Evolutionary conservation across 805 yeast species (phyloP).

Genomic region (Kluyveromyces dobzhanskii): DNA sequence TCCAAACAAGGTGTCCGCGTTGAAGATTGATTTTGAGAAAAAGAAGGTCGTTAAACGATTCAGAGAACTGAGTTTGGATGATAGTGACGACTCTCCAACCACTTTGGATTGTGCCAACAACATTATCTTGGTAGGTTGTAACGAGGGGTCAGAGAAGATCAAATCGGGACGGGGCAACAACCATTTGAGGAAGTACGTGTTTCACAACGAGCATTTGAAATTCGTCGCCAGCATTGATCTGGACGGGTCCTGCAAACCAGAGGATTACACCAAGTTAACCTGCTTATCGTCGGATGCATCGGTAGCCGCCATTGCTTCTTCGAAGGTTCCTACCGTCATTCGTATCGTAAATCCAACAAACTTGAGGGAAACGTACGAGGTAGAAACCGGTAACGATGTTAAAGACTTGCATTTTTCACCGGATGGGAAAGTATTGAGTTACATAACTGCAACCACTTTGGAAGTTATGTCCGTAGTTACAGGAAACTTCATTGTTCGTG

Average conservation of each 20-base stretch:
- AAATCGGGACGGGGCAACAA: slow-evolving; percentile 50
- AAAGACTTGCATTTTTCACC: slow-evolving; percentile 64
- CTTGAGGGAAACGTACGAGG: slow-evolving; percentile 45
- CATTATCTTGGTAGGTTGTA: slow-evolving; percentile 64
- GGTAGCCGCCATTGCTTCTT: slow-evolving; percentile 61
- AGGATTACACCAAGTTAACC: slow-evolving; percentile 54
- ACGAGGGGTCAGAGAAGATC: slow-evolving; percentile 54
- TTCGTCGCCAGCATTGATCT: slow-evolving; percentile 54
- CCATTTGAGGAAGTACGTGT: slow-evolving; percentile 62
- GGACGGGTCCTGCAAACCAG: slow-evolving; percentile 37
- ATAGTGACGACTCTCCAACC: slow-evolving; percentile 82
- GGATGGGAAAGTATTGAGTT: slow-evolving; percentile 56
- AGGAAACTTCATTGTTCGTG: slow-evolving; percentile 31
- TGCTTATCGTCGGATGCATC: slow-evolving; percentile 50
- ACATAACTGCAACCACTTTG: slow-evolving; percentile 48
- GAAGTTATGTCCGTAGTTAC: slow-evolving; percentile 35
- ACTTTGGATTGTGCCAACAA: slow-evolving; percentile 50
- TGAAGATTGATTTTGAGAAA: slow-evolving; percentile 47
- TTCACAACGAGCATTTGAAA: slow-evolving; percentile 52
- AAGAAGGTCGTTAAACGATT: slow-evolving; percentile 43
- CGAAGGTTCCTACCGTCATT: slow-evolving; percentile 54
- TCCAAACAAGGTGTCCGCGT: slow-evolving; percentile 70
- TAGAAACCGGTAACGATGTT: slow-evolving; percentile 45
- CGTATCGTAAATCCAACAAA: slow-evolving; percentile 51
- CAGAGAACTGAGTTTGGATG: slow-evolving; percentile 52